These are phyloP conservation scores for Lagerstroemia speciosa DNA, from an alignment of 345 rosid species.

Conservation along the genomic window DNA sequence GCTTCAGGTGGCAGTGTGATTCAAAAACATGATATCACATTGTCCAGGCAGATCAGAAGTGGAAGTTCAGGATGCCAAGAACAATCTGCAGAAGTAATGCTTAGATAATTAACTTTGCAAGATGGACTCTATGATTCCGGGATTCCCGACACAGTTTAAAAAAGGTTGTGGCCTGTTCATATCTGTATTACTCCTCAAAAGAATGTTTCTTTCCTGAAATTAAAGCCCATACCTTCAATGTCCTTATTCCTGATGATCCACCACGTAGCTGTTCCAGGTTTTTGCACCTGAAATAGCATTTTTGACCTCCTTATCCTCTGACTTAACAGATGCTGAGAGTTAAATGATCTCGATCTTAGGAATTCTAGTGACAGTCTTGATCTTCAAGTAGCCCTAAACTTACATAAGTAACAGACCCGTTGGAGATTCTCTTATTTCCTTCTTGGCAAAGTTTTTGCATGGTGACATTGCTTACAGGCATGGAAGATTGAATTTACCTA, in stretches of 20 bases:
- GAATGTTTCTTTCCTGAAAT: slow-evolving; percentile 61
- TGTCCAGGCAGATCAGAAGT: background rate
- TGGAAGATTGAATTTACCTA: slow-evolving; percentile 24
- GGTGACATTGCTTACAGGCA: slow-evolving; percentile 63
- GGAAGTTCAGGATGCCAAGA: background rate
- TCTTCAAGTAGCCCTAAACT: slow-evolving; percentile 27
- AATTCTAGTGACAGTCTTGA: slow-evolving; percentile 24
- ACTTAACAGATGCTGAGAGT: slow-evolving; percentile 27
- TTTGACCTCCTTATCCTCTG: slow-evolving; percentile 20
- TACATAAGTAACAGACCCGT: slow-evolving; percentile 36
- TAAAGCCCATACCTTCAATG: slow-evolving; percentile 46
- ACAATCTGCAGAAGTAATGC: background rate
- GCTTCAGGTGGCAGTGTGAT: background rate
- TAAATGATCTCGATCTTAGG: slow-evolving; percentile 34
- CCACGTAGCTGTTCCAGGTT: slow-evolving; percentile 49
- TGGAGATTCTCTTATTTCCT: slow-evolving; percentile 37
- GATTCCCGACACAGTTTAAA: slow-evolving; percentile 54
- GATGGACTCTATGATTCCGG: no score
- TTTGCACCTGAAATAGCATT: slow-evolving; percentile 29
- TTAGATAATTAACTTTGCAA: slow-evolving; percentile 56
- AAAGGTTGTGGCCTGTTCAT: slow-evolving; percentile 27
- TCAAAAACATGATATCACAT: background rate
- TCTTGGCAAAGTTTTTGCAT: slow-evolving; percentile 33
- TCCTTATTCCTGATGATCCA: slow-evolving; percentile 87
- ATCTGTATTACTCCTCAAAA: slow-evolving; percentile 31